A percentile compares a stretch with the other conserved stretches of the same genome.
Conservation (phyloP, 495 filamentous ascomycete genomes). For the Bathelium albidoporum region DNA sequence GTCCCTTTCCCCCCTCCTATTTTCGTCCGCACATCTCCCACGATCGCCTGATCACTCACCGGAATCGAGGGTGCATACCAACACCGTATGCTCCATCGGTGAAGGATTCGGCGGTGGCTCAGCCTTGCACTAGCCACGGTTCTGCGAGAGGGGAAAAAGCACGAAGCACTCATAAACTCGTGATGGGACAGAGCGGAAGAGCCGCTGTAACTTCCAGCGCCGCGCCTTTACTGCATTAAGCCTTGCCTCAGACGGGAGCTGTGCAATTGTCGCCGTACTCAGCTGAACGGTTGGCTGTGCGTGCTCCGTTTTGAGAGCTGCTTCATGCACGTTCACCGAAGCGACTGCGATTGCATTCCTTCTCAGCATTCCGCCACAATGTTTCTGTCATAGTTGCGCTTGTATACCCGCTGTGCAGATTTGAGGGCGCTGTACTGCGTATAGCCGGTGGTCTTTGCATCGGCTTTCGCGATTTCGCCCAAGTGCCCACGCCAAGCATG, state of each 20-base stretch:
- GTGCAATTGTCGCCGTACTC: neutral
- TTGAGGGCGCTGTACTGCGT: neutral
- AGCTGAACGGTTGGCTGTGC: neutral
- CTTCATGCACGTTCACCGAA: neutral
- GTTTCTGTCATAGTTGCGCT: neutral
- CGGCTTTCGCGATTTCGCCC: neutral
- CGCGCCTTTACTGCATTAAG: neutral
- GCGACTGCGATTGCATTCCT: neutral
- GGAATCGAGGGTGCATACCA: neutral
- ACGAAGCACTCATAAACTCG: neutral
- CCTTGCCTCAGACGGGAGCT: neutral
- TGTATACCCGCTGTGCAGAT: neutral
- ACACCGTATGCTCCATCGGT: neutral
- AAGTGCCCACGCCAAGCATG: neutral
- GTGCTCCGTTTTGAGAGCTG: neutral
- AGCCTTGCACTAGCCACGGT: conserved; percentile 4
- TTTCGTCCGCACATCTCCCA: neutral
- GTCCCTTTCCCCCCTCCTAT: neutral
- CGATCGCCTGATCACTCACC: neutral
- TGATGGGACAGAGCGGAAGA: too few relatives aligned
- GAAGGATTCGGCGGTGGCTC: neutral
- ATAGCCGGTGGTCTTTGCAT: neutral
- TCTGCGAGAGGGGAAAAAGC: neutral
- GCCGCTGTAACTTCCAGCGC: too few relatives aligned
- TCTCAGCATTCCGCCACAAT: neutral